These are phyloP conservation scores for Arthrobotrys sinensis DNA, from an alignment of 2,329 filamentous ascomycete genomes.

Conservation along the genomic window DNA sequence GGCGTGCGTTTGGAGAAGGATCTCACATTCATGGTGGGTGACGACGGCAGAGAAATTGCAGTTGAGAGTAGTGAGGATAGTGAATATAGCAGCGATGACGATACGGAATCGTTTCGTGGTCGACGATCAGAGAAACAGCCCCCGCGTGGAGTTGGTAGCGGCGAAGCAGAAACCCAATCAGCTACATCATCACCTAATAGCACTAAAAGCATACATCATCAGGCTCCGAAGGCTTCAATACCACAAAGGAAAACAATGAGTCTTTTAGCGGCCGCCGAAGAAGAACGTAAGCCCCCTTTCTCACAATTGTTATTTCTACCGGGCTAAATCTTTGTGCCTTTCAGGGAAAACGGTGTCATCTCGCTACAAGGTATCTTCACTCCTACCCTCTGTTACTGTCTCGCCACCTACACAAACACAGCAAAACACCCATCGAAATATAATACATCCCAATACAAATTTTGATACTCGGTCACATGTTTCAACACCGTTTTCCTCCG, in stretches of 20 bases:
- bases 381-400: conserved; percentile 62
- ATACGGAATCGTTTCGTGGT: conserved; percentile 62
- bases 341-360: conserved; percentile 63
- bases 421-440: conserved; percentile 71
- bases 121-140: conserved; percentile 48
- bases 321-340: neutral
- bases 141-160: neutral
- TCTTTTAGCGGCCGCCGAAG: conserved; percentile 80
- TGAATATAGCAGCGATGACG: conserved; percentile 67
- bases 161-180: neutral
- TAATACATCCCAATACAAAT: conserved; percentile 85
- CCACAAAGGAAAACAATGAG: conserved; percentile 73
- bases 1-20: conserved; percentile 78
- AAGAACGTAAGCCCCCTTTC: conserved; percentile 77
- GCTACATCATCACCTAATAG: neutral
- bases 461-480: conserved; percentile 78
- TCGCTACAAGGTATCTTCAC: conserved; percentile 63
- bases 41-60: conserved; percentile 70
- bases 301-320: conserved; percentile 4
- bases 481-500: conserved; percentile 80
- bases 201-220: neutral
- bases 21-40: conserved; percentile 77
- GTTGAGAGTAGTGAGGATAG: conserved; percentile 79
- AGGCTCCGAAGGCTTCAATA: conserved; percentile 59
- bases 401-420: conserved; percentile 61